Conservation (phyloP, 2,329 filamentous ascomycete species). For the Sporothrix inflata region DNA sequence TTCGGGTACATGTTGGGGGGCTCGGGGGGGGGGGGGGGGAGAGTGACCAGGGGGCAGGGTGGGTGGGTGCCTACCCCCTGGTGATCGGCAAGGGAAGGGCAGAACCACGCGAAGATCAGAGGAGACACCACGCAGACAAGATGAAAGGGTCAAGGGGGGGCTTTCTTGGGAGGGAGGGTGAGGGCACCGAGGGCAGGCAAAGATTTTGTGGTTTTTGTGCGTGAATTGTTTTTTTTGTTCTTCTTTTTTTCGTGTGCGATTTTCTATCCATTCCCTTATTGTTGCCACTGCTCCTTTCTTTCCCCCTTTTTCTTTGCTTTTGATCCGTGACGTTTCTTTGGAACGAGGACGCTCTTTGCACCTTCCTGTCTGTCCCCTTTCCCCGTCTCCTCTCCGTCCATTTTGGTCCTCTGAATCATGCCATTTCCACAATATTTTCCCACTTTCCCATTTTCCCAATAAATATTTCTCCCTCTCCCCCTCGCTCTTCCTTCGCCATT, state of each 20-base stretch:
- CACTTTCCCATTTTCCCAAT: neutral
- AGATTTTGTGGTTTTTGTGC: neutral
- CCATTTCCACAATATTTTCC: neutral
- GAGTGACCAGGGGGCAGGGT: neutral
- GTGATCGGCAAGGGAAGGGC: slow-evolving; percentile 24
- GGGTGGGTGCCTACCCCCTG: neutral
- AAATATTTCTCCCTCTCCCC: neutral
- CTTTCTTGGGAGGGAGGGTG: neutral
- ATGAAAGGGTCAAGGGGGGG: neutral
- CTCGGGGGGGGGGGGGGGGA: neutral
- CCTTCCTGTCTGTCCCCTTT: neutral
- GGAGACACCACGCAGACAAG: neutral
- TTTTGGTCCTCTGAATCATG: neutral
- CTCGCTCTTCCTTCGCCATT: neutral
- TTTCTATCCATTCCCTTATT: too few species aligned
- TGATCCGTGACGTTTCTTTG: neutral
- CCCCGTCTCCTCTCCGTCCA: neutral
- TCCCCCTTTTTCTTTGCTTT: too few species aligned
- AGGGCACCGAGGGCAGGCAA: neutral
- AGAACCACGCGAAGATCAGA: slow-evolving; percentile 22
- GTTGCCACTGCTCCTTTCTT: too few species aligned
- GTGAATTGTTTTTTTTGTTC: neutral
- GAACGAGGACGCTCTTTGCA: neutral
- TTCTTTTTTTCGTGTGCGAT: neutral
- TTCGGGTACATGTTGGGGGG: too few species aligned